A percentile compares a stretch with the other conserved stretches of the same genome.
These are phyloP conservation scores for Lepiota brunneoincarnata DNA, from an alignment of 768 basidiomycete species.

Conservation along the genomic window DNA sequence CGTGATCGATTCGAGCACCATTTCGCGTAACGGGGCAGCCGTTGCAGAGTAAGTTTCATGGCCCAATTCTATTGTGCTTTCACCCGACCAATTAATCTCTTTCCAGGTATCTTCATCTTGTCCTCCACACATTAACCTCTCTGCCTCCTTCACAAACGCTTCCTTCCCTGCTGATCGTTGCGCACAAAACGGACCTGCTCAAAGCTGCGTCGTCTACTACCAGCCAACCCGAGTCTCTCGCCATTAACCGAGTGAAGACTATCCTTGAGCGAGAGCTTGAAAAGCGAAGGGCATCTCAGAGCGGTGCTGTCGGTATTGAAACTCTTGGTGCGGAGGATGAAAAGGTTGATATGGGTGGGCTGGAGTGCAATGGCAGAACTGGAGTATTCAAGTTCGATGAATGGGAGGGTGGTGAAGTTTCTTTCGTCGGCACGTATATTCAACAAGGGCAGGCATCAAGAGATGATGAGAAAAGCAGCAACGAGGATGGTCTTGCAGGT, in stretches of 20 bases:
- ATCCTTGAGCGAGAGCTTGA: slow-evolving; percentile 85
- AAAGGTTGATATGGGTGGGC: slow-evolving; percentile 63
- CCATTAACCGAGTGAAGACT: slow-evolving; percentile 66
- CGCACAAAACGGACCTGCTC: slow-evolving; percentile 76
- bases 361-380: slow-evolving; percentile 60
- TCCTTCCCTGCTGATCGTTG: slow-evolving; percentile 64
- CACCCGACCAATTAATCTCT: not conserved
- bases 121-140: slow-evolving; percentile 68
- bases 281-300: slow-evolving; percentile 65
- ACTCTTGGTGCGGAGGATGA: slow-evolving; percentile 71
- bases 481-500: slow-evolving; percentile 35
- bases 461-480: slow-evolving; percentile 34
- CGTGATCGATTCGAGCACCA: slow-evolving; percentile 75
- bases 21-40: slow-evolving; percentile 70
- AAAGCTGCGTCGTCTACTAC: slow-evolving; percentile 38
- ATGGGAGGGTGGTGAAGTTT: slow-evolving; percentile 84
- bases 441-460: slow-evolving; percentile 19
- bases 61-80: not conserved
- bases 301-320: slow-evolving; percentile 67
- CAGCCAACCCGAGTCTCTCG: slow-evolving; percentile 31
- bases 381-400: slow-evolving; percentile 68
- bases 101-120: slow-evolving; percentile 66
- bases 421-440: slow-evolving; percentile 61
- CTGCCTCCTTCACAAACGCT: slow-evolving; percentile 66
- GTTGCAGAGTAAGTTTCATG: slow-evolving; percentile 72